Percentiles rank a stretch among this genome's conserved stretches.
These are phyloP conservation scores for Eucalyptus sp. DNA, from an alignment of 345 rosid genomes.

Conservation along the genomic window DNA sequence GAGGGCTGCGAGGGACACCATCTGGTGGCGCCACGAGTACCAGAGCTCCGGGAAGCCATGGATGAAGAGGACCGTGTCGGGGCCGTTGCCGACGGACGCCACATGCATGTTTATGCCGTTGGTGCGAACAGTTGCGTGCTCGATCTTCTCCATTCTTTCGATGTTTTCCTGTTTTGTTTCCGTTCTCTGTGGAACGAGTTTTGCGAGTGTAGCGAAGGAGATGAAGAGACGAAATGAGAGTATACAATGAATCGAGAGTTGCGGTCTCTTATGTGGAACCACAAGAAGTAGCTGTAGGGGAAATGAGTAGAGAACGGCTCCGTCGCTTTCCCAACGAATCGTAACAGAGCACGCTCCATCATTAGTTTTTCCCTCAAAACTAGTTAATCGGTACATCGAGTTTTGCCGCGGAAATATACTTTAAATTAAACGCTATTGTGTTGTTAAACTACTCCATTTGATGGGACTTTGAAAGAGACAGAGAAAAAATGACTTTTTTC, in stretches of 20 bases:
- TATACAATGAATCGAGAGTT: neutral
- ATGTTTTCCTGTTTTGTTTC: neutral
- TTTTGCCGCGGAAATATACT: too few species aligned
- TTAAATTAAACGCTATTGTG: too few species aligned
- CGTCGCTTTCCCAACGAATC: too few species aligned
- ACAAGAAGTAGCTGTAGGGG: neutral
- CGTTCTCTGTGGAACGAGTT: neutral
- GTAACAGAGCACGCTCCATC: too few species aligned
- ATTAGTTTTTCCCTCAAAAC: neutral
- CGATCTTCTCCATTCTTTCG: constrained; percentile 12
- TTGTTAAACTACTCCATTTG: too few species aligned
- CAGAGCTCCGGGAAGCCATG: constrained; percentile 15
- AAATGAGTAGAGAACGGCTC: too few species aligned
- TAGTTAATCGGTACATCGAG: neutral
- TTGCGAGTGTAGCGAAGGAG: neutral
- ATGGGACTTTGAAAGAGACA: too few species aligned
- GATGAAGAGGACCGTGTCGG: neutral
- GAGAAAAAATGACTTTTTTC: neutral
- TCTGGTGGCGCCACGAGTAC: constrained; percentile 69
- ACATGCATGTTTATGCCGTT: constrained; percentile 22
- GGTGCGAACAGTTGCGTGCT: constrained; percentile 7
- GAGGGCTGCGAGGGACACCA: constrained; percentile 38
- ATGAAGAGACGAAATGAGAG: neutral
- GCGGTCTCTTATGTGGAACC: neutral
- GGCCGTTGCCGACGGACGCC: constrained; percentile 9